phyloP scores from a whole-genome alignment of 169 alveolate species.

The Babesia sp. region DNA sequence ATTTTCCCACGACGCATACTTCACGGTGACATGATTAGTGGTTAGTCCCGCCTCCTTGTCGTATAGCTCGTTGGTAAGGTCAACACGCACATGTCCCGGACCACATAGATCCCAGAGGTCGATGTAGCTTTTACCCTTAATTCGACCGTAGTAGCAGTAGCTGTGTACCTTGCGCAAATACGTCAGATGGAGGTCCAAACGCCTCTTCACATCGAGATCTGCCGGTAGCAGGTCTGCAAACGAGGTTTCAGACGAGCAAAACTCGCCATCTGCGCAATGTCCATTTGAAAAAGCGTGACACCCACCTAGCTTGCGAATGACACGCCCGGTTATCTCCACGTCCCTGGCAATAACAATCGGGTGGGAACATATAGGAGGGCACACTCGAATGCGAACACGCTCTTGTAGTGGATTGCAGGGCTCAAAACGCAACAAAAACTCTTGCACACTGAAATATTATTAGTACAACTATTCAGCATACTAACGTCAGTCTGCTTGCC shows the following conservation, averaged over 20 bases:
- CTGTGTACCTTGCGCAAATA: conserved; percentile 64
- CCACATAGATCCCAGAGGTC: conserved; percentile 68
- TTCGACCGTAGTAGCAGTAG: conserved; percentile 66
- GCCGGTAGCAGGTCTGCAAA: conserved; percentile 45
- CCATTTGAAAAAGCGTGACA: not conserved
- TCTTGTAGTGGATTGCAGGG: conserved; percentile 66
- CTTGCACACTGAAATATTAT: conserved; percentile 28
- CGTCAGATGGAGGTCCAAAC: conserved; percentile 61
- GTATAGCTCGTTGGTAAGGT: conserved; percentile 51
- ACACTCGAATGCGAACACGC: conserved; percentile 42
- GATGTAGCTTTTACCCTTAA: conserved; percentile 52
- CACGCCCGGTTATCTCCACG: conserved; percentile 37
- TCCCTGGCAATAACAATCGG: conserved; percentile 50
- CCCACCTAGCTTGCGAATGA: conserved; percentile 63
- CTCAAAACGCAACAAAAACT: conserved; percentile 50
- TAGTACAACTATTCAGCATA: not conserved
- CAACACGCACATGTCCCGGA: conserved; percentile 70
- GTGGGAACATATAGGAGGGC: conserved; percentile 71
- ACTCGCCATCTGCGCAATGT: conserved; percentile 41
- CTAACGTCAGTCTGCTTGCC: conserved; percentile 30
- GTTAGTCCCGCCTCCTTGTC: conserved; percentile 62
- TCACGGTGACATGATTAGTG: conserved; percentile 33
- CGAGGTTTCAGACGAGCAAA: conserved; percentile 38
- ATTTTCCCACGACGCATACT: conserved; percentile 51
- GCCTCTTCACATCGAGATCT: conserved; percentile 37